Evolutionary conservation across 257 asterid species (phyloP).

Genomic region (Catharanthus roseus): DNA sequence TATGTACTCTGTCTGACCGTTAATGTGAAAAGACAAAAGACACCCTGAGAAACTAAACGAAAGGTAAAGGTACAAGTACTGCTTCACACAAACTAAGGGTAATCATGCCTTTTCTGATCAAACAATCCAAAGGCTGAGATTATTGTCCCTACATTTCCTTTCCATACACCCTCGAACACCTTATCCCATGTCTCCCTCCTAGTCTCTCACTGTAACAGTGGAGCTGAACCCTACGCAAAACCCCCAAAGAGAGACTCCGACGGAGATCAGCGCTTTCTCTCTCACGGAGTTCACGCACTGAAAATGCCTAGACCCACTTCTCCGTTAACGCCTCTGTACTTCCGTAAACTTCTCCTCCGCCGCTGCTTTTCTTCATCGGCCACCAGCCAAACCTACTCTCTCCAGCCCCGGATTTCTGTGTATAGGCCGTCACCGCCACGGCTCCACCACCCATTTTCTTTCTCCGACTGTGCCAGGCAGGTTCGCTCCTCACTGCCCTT

Average conservation of each 20-base stretch:
- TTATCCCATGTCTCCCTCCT: background rate
- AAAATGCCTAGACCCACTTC: constrained; percentile 59
- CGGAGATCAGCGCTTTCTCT: background rate
- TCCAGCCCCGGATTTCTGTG: constrained; percentile 8
- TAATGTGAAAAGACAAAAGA: constrained; percentile 1
- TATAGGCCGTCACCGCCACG: constrained; percentile 17
- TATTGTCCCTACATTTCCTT: background rate
- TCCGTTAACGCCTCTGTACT: constrained; percentile 33
- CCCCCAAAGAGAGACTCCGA: background rate
- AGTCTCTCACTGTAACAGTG: background rate
- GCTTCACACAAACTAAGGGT: background rate
- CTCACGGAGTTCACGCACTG: background rate
- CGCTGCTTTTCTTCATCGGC: constrained; percentile 25
- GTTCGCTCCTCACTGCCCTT: constrained; percentile 8
- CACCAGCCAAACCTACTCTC: constrained; percentile 19
- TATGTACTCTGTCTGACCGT: background rate
- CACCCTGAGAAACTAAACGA: background rate
- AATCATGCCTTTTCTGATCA: background rate
- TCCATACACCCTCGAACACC: constrained; percentile 8
- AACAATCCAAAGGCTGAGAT: background rate
- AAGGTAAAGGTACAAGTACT: background rate
- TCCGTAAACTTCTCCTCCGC: constrained; percentile 45
- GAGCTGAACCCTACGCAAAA: background rate
- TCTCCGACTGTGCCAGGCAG: background rate
- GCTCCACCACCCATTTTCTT: constrained; percentile 8